Conservation (phyloP, 2,329 filamentous ascomycete genomes). For the Aspergillus quadricinctus region DNA sequence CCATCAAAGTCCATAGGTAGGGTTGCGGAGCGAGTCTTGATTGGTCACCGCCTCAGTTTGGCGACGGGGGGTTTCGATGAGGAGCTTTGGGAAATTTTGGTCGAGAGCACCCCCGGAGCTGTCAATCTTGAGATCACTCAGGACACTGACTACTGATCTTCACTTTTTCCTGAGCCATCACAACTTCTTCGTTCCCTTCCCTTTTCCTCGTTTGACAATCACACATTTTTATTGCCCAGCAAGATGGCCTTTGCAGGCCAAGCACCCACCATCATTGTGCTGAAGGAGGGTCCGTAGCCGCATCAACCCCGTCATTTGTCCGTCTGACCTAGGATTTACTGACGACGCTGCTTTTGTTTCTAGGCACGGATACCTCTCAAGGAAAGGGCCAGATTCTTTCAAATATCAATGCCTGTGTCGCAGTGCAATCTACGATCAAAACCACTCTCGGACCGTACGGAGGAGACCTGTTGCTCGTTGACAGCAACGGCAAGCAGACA, state of each 20-base stretch:
- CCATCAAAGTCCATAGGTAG: conserved; percentile 12
- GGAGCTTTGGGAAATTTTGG: conserved; percentile 42
- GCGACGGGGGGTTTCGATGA: conserved; percentile 27
- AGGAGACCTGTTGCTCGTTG: conserved; percentile 91
- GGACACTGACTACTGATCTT: conserved; percentile 23
- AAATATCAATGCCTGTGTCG: conserved; percentile 97
- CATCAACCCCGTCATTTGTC: conserved; percentile 22
- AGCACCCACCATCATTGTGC: conserved; percentile 95
- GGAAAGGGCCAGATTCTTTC: conserved; percentile 94
- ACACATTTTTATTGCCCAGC: conserved; percentile 22
- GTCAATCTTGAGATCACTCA: conserved; percentile 17
- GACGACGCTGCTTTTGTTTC: conserved; percentile 19
- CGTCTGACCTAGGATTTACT: conserved; percentile 21
- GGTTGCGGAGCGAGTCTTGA: conserved; percentile 20
- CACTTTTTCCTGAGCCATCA: conserved; percentile 1
- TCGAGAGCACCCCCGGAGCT: conserved; percentile 31
- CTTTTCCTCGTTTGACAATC: conserved; percentile 14
- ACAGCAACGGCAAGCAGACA: conserved; percentile 90
- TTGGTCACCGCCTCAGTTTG: conserved; percentile 32
- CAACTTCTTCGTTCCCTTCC: conserved; percentile 4
- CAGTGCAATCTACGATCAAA: conserved; percentile 93
- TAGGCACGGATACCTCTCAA: conserved; percentile 95
- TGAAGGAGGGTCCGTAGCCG: conserved; percentile 78
- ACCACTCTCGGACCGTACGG: conserved; percentile 94
- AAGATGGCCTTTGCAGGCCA: conserved; percentile 95